A percentile compares a stretch with the other conserved stretches of the same genome.
Evolutionary conservation across 2,329 filamentous ascomycete species (phyloP).

Genomic region (Epichloe typhina): DNA sequence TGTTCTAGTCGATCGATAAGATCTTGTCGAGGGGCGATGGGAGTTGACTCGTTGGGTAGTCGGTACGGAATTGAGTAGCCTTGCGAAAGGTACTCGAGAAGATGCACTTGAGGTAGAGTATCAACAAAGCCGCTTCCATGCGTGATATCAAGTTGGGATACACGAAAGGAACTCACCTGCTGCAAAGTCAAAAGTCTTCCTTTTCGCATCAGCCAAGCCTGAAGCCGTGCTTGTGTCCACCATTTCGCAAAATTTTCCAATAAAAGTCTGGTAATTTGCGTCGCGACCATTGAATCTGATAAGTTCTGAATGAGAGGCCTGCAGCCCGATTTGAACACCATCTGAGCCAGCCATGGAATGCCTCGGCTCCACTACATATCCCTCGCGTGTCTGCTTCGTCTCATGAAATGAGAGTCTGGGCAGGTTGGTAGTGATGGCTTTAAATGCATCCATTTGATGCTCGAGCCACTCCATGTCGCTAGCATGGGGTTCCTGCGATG

Average conservation of each 20-base stretch:
- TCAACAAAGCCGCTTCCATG: background rate
- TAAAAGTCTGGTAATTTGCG: slow-evolving; percentile 13
- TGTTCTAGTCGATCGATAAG: slow-evolving; percentile 10
- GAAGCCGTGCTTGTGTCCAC: slow-evolving; percentile 7
- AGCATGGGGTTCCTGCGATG: slow-evolving; percentile 6
- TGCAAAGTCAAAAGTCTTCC: slow-evolving; percentile 9
- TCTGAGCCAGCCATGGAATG: slow-evolving; percentile 14
- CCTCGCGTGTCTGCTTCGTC: slow-evolving; percentile 12
- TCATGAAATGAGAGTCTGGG: slow-evolving; percentile 15
- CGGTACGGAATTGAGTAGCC: slow-evolving; percentile 10
- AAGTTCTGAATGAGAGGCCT: slow-evolving; percentile 12
- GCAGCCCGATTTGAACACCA: slow-evolving; percentile 12
- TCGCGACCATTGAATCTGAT: slow-evolving; percentile 14
- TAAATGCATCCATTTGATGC: slow-evolving; percentile 16
- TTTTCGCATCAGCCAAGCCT: slow-evolving; percentile 10
- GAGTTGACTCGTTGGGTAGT: slow-evolving; percentile 7
- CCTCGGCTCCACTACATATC: slow-evolving; percentile 14
- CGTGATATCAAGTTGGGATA: background rate
- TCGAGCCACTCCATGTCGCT: slow-evolving; percentile 14
- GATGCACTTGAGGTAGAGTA: slow-evolving; percentile 5
- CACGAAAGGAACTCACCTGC: slow-evolving; percentile 5
- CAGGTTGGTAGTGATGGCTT: slow-evolving; percentile 12
- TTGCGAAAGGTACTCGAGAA: slow-evolving; percentile 8
- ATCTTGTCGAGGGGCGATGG: slow-evolving; percentile 8
- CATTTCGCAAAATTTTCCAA: slow-evolving; percentile 12